Evolutionary conservation across 495 filamentous ascomycete species (phyloP).

Genomic region (Aspergillus taichungensis): DNA sequence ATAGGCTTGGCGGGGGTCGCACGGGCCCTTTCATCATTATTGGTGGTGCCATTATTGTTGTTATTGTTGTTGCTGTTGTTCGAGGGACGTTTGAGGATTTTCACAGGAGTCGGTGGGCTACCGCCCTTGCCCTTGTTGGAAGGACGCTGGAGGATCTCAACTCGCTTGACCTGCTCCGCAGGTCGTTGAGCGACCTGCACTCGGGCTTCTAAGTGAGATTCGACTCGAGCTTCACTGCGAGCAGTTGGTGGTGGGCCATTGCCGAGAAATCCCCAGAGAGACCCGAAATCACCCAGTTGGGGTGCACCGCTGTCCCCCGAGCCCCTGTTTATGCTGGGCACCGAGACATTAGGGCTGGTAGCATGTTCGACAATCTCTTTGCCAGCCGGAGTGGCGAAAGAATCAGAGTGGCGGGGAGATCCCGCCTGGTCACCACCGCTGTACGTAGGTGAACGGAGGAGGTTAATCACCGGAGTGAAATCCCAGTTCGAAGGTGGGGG

Average conservation of each 20-base stretch:
- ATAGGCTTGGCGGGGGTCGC: constrained; percentile 9
- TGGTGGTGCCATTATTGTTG: not conserved
- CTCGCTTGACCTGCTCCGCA: not conserved
- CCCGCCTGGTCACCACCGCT: constrained; percentile 6
- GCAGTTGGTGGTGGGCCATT: constrained; percentile 2
- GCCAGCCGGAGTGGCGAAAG: not conserved
- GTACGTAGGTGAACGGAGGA: constrained; percentile 33
- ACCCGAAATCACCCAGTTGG: constrained; percentile 31
- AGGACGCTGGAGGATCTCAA: constrained; percentile 16
- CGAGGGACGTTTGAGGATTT: no score
- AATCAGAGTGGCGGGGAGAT: constrained; percentile 7
- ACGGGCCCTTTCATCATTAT: not conserved
- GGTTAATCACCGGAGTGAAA: constrained; percentile 40
- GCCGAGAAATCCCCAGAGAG: constrained; percentile 27
- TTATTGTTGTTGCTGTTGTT: not conserved
- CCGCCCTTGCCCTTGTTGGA: not conserved
- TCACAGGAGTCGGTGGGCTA: no score
- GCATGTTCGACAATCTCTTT: constrained; percentile 5
- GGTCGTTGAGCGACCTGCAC: not conserved
- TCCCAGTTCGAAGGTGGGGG: constrained; percentile 32
- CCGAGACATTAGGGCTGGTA: not conserved
- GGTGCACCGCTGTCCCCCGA: constrained; percentile 5
- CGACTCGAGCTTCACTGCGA: not conserved
- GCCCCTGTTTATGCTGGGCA: no score
- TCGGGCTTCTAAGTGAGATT: constrained; percentile 1